Evolutionary conservation across 257 asterid genomes (phyloP).

Genomic region (Salvia hispanica): DNA sequence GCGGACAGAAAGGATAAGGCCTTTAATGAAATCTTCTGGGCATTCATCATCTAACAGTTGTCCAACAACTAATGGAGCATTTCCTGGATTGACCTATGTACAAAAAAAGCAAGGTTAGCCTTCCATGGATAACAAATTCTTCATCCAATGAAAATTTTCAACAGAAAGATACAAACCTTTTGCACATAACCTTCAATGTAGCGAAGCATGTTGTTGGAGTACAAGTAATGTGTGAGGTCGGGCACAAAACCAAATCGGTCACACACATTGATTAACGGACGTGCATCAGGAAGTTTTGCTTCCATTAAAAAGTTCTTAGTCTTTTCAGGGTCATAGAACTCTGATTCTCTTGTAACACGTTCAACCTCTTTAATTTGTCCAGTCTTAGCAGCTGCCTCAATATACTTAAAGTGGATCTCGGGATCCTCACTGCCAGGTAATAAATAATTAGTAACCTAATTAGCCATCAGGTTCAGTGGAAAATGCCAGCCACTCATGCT

Average conservation of each 20-base stretch:
- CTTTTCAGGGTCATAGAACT: slow-evolving; percentile 88
- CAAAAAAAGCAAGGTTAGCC: slow-evolving; percentile 14
- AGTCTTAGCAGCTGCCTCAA: slow-evolving; percentile 94
- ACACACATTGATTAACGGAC: slow-evolving; percentile 89
- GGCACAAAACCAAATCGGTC: slow-evolving; percentile 96
- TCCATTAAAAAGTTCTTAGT: slow-evolving; percentile 93
- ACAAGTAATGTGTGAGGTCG: slow-evolving; percentile 89
- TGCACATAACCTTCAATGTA: slow-evolving; percentile 97
- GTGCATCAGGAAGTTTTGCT: slow-evolving; percentile 94
- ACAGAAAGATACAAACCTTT: slow-evolving; percentile 52
- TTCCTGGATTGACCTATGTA: slow-evolving; percentile 91
- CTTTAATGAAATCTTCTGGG: slow-evolving; percentile 95
- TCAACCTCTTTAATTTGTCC: slow-evolving; percentile 98
- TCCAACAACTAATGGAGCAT: slow-evolving; percentile 94
- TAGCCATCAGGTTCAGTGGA: slow-evolving; percentile 7
- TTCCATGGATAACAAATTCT: slow-evolving; percentile 15
- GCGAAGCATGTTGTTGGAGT: slow-evolving; percentile 88
- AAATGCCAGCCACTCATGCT: slow-evolving; percentile 15
- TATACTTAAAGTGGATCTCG: slow-evolving; percentile 91
- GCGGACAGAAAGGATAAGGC: slow-evolving; percentile 91
- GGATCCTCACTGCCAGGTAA: slow-evolving; percentile 76
- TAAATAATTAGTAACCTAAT: slow-evolving; percentile 28
- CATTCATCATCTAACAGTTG: slow-evolving; percentile 95
- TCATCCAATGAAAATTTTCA: slow-evolving; percentile 10
- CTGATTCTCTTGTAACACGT: slow-evolving; percentile 97